Evolutionary conservation across 2,329 filamentous ascomycete genomes (phyloP), one percentile per base, ranked within the genome.

Genomic region (Pleurostoma richardsiae): DNA sequence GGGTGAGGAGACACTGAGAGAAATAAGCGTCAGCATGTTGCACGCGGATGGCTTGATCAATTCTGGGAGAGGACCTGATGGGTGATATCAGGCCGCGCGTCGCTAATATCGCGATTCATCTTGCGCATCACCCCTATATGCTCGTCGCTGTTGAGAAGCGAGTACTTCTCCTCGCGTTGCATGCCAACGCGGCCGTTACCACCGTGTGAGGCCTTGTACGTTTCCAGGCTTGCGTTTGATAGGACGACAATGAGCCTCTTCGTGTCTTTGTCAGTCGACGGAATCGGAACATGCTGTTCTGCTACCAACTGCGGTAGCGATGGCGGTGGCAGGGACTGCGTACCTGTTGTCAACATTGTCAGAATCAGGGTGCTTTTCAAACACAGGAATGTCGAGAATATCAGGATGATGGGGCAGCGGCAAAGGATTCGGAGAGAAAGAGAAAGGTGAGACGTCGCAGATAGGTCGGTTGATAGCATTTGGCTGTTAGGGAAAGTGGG

Each of bases 121-220:
- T 97, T 99, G 62, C 94, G 86, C 90, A 99, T 96, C 55, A 97
- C 88, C 52, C 94, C 94, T 57, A 99, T 99, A 66, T 99, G 94
- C 71, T 99, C 94, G 64, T 99, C 94, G 69, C 91, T 96, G 77
- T 99, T 99, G 61, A 99, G 83, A 44, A 99, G 77, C 51, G 92
- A 95, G 71, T 95, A 99, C 69, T 97, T 97, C 66, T 96, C 92
- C 60, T 96, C 91, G 44, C 88, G 82, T 50, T 82, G 80, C 48
- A 77, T 73, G 30, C 82, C 76, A 74, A 65, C 82, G 69, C 71
- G 84, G 71, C 64, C 80, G 67, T 63, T 77, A 66, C 84, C 80
- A 50, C 85, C 84, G 56, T 90, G 84, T 26, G 88, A 87, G 1
- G 94, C 88, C 66, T 95, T 95, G 78, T 96, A 97, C 1, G 94